These are phyloP conservation scores for Candida dendrica DNA, from an alignment of 805 yeast genomes.

Conservation along the genomic window DNA sequence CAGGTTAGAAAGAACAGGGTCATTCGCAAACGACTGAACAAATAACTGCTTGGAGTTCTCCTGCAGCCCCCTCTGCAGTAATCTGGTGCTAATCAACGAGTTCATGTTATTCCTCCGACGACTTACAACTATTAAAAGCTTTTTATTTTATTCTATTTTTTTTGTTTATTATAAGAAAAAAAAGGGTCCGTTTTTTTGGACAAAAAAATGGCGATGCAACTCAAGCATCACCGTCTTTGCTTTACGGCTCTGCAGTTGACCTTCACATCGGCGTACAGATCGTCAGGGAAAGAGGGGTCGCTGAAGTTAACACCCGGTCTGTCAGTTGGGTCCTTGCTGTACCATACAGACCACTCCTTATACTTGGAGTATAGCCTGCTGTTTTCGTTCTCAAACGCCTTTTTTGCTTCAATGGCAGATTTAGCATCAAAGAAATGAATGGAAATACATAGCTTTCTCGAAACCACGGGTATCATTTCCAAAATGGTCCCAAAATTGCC, in stretches of 20 bases:
- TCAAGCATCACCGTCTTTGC: no score
- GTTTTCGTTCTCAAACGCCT: slow-evolving; percentile 28
- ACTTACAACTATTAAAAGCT: background rate
- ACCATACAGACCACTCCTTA: slow-evolving; percentile 56
- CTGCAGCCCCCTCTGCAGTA: background rate
- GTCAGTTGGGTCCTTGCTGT: slow-evolving; percentile 62
- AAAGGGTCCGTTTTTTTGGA: background rate
- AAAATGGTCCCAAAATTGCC: slow-evolving; percentile 48
- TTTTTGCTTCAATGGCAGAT: slow-evolving; percentile 54
- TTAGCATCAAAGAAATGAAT: slow-evolving; percentile 52
- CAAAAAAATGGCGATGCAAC: background rate
- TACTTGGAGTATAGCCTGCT: slow-evolving; percentile 38
- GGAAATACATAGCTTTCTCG: slow-evolving; percentile 54
- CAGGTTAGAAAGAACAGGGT: background rate
- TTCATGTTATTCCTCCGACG: background rate
- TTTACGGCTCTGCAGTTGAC: no score
- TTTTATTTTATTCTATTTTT: no score
- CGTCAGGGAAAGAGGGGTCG: no score
- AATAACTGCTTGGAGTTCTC: background rate
- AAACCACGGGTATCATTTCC: slow-evolving; percentile 60
- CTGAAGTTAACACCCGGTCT: slow-evolving; percentile 32
- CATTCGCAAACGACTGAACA: background rate
- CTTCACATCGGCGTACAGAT: no score
- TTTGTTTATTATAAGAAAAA: background rate
- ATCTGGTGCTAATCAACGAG: background rate